Conservation (phyloP, 805 yeast species). For the Wickerhamomyces bovis region DNA sequence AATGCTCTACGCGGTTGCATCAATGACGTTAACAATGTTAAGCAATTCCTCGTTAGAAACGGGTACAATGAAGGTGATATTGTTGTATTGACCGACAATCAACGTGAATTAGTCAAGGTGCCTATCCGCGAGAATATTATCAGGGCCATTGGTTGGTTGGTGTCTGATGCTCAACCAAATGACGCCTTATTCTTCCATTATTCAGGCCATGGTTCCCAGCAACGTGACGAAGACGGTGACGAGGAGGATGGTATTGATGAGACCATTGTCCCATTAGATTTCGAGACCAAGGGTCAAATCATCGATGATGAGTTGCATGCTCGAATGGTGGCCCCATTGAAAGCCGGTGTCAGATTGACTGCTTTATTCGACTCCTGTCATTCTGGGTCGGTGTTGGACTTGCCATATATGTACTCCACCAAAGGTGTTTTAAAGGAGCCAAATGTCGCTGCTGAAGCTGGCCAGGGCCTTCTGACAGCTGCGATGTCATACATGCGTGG, state of each 20-base stretch:
- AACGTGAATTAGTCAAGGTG: conserved; percentile 37
- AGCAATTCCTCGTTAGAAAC: conserved; percentile 32
- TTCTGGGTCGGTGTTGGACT: conserved; percentile 75
- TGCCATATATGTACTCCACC: conserved; percentile 76
- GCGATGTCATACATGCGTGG: conserved; percentile 56
- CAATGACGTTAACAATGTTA: conserved; percentile 59
- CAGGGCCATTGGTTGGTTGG: conserved; percentile 80
- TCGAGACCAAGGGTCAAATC: conserved; percentile 57
- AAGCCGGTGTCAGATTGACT: conserved; percentile 69
- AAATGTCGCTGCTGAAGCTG: conserved; percentile 68
- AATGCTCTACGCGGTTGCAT: conserved; percentile 71
- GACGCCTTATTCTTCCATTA: conserved; percentile 79
- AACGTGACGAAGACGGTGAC: conserved; percentile 62
- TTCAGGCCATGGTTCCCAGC: conserved; percentile 84
- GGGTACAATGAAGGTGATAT: conserved; percentile 52
- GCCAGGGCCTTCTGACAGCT: conserved; percentile 56
- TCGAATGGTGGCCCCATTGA: conserved; percentile 61
- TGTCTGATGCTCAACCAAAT: conserved; percentile 63
- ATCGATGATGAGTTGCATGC: conserved; percentile 73
- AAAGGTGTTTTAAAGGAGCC: conserved; percentile 82
- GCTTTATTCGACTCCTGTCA: conserved; percentile 84
- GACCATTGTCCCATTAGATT: conserved; percentile 69
- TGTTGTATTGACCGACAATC: conserved; percentile 56
- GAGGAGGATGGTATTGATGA: conserved; percentile 73
- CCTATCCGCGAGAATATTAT: conserved; percentile 70